Evolutionary conservation across 768 basidiomycete genomes (phyloP), one percentile per base, ranked within the genome.

Genomic region (Tricholoma sp.): DNA sequence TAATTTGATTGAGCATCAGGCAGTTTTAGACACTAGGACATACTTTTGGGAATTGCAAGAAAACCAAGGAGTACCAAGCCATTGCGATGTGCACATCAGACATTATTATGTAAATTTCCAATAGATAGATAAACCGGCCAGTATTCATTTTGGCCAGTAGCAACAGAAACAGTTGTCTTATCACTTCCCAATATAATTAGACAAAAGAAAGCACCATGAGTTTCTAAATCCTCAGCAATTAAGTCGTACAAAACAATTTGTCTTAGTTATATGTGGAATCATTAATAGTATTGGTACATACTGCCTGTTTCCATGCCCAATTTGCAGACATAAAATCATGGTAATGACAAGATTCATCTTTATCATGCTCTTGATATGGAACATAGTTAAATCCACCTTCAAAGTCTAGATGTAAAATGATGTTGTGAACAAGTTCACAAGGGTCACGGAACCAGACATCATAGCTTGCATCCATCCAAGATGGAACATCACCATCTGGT

Each of bases 111-210:
- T 44, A 44, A 11, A 20, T 44, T 44, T 44, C 42, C 20, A 31
- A 59, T 44, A 0, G 59, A 62, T n/a, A 59, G 33, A 39, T 68
- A 68, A 0, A 66, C 33, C 0, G 42, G 42, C 42, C 42, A 44
- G 42, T 44, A 44, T 20, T 44, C 42, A 20, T 44, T 44, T 20
- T 44, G 9, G 42, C 42, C 42, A 44, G 42, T 44, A 44, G 42
- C 42, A 44, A 44, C 42, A 44, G 42, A 44, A 44, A 44, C 42
- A 44, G 42, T 24, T 44, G 42, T 44, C 20, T 44, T 44, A 44
- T 44, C 39, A 39, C 39, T 39, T 39, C 39, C 39, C 39, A 39
- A n/a, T 39, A 39, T 39, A 39, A 39, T 39, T 39, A 13, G 39
- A 13, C 39, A 39, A n/a, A 39, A 39, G 24, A 39, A 39, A 39